phyloP scores from a whole-genome alignment of 495 filamentous ascomycete species.

The Daldinia concentrica region DNA sequence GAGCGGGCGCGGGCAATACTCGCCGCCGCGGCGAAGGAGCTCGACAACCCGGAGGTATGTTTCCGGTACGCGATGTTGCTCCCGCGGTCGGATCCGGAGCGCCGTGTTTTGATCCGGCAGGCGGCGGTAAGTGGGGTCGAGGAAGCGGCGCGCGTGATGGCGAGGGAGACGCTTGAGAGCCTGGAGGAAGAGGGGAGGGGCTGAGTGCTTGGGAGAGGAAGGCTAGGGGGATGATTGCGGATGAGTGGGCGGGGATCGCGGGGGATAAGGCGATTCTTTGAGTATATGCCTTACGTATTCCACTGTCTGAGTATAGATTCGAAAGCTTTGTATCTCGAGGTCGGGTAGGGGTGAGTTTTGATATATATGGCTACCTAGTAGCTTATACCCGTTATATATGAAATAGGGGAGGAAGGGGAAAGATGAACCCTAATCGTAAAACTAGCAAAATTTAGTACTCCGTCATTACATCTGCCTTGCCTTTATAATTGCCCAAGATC shows the following conservation, averaged over 20 bases:
- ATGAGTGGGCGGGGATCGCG: slow-evolving; percentile 1
- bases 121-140: slow-evolving; percentile 44
- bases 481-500: not conserved
- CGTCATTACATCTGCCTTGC: not conserved
- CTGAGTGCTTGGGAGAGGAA: slow-evolving; percentile 27
- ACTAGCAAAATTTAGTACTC: not conserved
- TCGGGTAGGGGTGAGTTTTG: no score
- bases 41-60: slow-evolving; percentile 41
- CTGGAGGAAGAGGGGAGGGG: not conserved
- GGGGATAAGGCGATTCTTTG: not conserved
- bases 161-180: not conserved
- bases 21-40: slow-evolving; percentile 38
- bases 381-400: no score
- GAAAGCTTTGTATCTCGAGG: no score
- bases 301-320: no score
- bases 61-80: slow-evolving; percentile 44
- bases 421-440: not conserved
- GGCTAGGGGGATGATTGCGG: slow-evolving; percentile 21
- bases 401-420: not conserved
- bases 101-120: slow-evolving; percentile 35
- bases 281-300: not conserved
- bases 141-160: slow-evolving; percentile 39
- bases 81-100: slow-evolving; percentile 21
- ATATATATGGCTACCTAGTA: no score
- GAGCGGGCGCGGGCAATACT: slow-evolving; percentile 38